phyloP scores from a whole-genome alignment of 2,329 filamentous ascomycete genomes.

The Lasiodiplodia citricola region DNA sequence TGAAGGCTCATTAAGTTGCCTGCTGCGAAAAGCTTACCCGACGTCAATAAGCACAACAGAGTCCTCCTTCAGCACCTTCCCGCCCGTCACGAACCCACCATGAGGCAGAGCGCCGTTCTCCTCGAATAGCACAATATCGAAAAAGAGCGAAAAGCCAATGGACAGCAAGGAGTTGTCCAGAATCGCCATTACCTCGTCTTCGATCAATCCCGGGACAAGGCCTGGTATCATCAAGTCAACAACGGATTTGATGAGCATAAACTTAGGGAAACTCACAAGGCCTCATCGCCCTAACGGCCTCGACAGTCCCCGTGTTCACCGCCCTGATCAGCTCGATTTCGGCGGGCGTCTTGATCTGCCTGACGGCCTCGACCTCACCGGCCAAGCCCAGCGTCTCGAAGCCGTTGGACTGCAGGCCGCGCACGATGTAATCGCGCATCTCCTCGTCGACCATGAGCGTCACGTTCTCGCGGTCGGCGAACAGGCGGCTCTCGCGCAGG shows the following conservation, averaged over 20 bases:
- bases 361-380: conserved; percentile 62
- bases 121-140: conserved; percentile 69
- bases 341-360: conserved; percentile 62
- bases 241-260: conserved; percentile 30
- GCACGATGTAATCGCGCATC: conserved; percentile 67
- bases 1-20: background rate
- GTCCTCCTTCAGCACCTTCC: conserved; percentile 57
- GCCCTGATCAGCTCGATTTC: conserved; percentile 64
- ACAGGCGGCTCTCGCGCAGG: conserved; percentile 52
- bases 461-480: conserved; percentile 33
- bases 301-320: conserved; percentile 68
- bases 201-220: conserved; percentile 62
- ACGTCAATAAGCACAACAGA: conserved; percentile 69
- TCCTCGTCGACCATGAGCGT: conserved; percentile 70
- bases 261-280: conserved; percentile 29
- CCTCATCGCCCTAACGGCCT: conserved; percentile 64
- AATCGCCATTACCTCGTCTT: conserved; percentile 62
- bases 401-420: conserved; percentile 59
- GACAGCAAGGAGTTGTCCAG: conserved; percentile 62
- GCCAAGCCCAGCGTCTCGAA: conserved; percentile 63
- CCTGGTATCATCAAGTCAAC: conserved; percentile 32
- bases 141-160: conserved; percentile 63
- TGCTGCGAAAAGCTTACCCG: conserved; percentile 33
- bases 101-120: conserved; percentile 61
- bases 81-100: conserved; percentile 57